Evolutionary conservation across 2,329 filamentous ascomycete genomes (phyloP).

Genomic region (Fusarium sp.): DNA sequence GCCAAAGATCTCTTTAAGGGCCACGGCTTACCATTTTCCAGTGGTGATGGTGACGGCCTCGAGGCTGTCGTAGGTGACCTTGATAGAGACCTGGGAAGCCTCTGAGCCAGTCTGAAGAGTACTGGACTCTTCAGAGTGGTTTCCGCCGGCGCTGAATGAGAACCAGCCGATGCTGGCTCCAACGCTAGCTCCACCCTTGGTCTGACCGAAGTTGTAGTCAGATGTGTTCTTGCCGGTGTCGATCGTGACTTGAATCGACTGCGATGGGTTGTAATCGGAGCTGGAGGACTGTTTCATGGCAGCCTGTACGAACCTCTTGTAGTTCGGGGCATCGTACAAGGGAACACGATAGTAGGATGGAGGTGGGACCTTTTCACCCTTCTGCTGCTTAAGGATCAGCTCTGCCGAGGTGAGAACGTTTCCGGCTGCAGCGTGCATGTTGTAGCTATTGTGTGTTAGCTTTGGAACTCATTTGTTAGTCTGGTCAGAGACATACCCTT

Average conservation of each 20-base stretch:
- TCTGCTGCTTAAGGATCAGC: background rate
- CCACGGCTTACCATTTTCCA: background rate
- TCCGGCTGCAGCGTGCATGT: background rate
- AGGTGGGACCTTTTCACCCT: background rate
- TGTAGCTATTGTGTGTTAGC: background rate
- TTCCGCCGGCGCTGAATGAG: background rate
- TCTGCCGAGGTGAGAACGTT: background rate
- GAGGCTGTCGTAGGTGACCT: background rate
- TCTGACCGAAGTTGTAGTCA: background rate
- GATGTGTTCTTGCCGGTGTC: background rate
- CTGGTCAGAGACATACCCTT: background rate
- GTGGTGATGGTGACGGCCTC: background rate
- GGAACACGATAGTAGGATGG: background rate
- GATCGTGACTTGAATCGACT: background rate
- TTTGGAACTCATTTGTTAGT: background rate
- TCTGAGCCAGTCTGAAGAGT: background rate
- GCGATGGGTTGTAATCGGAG: background rate
- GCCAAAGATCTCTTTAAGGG: background rate
- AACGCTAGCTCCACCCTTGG: background rate
- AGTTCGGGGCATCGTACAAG: background rate
- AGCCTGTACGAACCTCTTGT: background rate
- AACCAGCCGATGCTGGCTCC: background rate
- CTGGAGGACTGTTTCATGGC: background rate
- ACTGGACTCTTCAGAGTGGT: background rate
- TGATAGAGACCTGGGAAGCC: background rate